These are phyloP conservation scores for Aspergillus tanneri DNA, from an alignment of 2,329 filamentous ascomycete genomes.

Conservation along the genomic window DNA sequence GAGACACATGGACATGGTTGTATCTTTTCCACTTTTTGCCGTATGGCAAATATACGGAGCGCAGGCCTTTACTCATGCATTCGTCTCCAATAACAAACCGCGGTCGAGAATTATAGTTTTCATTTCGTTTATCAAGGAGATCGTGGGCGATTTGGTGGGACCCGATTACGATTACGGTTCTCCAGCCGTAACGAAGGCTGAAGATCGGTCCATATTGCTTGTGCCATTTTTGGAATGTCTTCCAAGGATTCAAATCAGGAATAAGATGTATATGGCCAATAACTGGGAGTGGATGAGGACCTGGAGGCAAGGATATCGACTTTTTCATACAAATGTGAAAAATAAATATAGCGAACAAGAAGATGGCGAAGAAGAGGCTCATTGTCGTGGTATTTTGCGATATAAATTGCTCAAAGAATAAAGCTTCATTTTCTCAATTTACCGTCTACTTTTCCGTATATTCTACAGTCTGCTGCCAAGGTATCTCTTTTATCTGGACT, in stretches of 20 bases:
- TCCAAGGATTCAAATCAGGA: slow-evolving; percentile 19
- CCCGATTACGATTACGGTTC: slow-evolving; percentile 11
- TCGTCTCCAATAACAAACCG: slow-evolving; percentile 6
- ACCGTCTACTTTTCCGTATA: too few relatives aligned
- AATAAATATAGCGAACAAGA: too few relatives aligned
- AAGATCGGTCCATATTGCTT: slow-evolving; percentile 13
- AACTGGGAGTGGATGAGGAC: slow-evolving; percentile 23
- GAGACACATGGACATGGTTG: background rate
- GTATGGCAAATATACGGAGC: background rate
- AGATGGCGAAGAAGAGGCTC: too few relatives aligned
- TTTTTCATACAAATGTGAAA: too few relatives aligned
- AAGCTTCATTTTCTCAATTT: too few relatives aligned
- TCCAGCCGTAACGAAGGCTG: slow-evolving; percentile 2
- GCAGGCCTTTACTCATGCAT: slow-evolving; percentile 1
- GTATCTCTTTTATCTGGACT: too few relatives aligned
- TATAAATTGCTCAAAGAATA: too few relatives aligned
- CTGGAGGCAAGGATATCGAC: slow-evolving; percentile 23
- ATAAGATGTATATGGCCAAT: slow-evolving; percentile 26
- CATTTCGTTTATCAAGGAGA: slow-evolving; percentile 10
- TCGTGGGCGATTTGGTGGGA: slow-evolving; percentile 3
- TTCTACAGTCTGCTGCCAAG: too few relatives aligned
- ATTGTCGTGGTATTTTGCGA: too few relatives aligned
- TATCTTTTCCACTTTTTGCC: background rate
- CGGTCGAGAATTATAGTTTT: slow-evolving; percentile 17
- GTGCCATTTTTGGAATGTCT: slow-evolving; percentile 19